These are phyloP conservation scores for Ceratobasidium sp. DNA, from an alignment of 1,284 basidiomycete species.

Conservation along the genomic window DNA sequence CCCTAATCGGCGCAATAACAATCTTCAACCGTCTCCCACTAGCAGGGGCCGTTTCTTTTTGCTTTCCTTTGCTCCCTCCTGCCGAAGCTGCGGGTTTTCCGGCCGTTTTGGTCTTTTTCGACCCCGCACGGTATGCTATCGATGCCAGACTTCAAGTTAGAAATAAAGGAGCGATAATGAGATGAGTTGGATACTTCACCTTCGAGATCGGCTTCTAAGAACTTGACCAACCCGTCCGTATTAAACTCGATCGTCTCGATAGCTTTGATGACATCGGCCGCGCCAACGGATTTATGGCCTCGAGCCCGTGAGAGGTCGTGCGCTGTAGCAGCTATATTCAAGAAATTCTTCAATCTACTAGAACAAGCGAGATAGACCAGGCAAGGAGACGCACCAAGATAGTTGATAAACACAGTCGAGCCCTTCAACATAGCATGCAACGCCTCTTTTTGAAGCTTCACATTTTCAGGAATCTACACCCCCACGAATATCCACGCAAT, in stretches of 20 bases:
- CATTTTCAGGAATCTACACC: slow-evolving; percentile 81
- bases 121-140: slow-evolving; percentile 45
- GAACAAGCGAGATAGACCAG: slow-evolving; percentile 5
- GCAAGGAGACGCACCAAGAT: slow-evolving; percentile 73
- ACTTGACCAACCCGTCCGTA: slow-evolving; percentile 73
- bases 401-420: slow-evolving; percentile 93
- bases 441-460: slow-evolving; percentile 90
- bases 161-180: not conserved
- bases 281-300: slow-evolving; percentile 89
- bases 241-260: slow-evolving; percentile 82
- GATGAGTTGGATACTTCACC: slow-evolving; percentile 63
- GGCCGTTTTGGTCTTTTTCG: slow-evolving; percentile 44
- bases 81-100: not conserved
- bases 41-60: slow-evolving; percentile 12
- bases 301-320: slow-evolving; percentile 89
- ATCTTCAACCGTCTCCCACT: slow-evolving; percentile 38
- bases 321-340: slow-evolving; percentile 65
- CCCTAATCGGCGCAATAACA: slow-evolving; percentile 38
- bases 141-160: not conserved
- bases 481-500: not conserved
- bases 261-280: slow-evolving; percentile 89
- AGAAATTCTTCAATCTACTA: not conserved
- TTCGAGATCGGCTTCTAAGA: slow-evolving; percentile 79
- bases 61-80: not conserved
- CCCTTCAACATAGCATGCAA: slow-evolving; percentile 85